Conservation (phyloP, 1,284 basidiomycete genomes). For the Leccinum angustisporum region DNA sequence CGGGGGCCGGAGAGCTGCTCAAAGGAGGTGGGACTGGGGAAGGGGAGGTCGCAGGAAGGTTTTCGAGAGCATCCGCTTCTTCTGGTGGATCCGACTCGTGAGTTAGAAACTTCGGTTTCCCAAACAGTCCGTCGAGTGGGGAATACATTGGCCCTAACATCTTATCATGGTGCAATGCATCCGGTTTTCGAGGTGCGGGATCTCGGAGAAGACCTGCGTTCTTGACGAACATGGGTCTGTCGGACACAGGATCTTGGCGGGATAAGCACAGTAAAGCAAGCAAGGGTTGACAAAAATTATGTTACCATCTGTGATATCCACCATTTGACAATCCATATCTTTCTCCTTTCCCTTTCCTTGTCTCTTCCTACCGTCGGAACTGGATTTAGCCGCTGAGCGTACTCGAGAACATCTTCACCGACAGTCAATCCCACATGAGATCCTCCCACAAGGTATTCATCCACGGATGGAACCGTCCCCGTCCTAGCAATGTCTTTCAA, state of each 20-base stretch:
- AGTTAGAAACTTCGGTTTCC: conserved; percentile 18
- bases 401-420: not conserved
- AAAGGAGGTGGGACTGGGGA: conserved; percentile 22
- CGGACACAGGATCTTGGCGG: not conserved
- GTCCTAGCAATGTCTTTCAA: conserved; percentile 50
- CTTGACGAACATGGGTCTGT: conserved; percentile 22
- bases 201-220: conserved; percentile 25
- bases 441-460: conserved; percentile 19
- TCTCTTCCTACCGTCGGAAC: conserved; percentile 5
- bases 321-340: conserved; percentile 29
- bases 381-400: not conserved
- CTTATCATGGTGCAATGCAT: not conserved
- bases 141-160: not conserved
- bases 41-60: conserved; percentile 2
- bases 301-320: conserved; percentile 39
- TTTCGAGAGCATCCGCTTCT: not conserved
- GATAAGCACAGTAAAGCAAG: not conserved
- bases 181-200: not conserved
- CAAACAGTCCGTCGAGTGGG: conserved; percentile 15
- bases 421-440: conserved; percentile 1
- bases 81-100: conserved; percentile 22
- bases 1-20: conserved; percentile 29
- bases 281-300: not conserved
- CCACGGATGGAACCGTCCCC: conserved; percentile 42
- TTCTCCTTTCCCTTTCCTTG: conserved; percentile 35